Evolutionary conservation across 2,329 filamentous ascomycete genomes (phyloP).

Genomic region (Curvularia sp.): DNA sequence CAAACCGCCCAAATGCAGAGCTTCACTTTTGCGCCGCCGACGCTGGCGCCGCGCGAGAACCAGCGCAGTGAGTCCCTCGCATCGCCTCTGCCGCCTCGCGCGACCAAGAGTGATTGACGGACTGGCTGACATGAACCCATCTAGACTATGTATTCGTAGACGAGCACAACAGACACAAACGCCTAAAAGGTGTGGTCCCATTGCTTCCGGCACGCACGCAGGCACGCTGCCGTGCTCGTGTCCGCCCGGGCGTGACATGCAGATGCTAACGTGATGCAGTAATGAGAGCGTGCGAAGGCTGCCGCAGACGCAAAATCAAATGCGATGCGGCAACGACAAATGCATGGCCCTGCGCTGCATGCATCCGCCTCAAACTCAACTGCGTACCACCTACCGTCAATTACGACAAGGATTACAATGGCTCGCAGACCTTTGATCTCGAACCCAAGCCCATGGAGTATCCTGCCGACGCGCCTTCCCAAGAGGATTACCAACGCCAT

Average conservation of each 20-base stretch:
- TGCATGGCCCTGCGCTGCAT: slow-evolving; percentile 96
- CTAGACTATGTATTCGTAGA: slow-evolving; percentile 98
- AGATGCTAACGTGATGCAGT: slow-evolving; percentile 61
- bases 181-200: slow-evolving; percentile 77
- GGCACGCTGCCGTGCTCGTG: background rate
- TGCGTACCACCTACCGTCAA: slow-evolving; percentile 88
- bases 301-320: slow-evolving; percentile 93
- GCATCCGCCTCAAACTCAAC: slow-evolving; percentile 87
- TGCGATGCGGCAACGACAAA: slow-evolving; percentile 97
- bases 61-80: slow-evolving; percentile 74
- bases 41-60: slow-evolving; percentile 71
- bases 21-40: slow-evolving; percentile 76
- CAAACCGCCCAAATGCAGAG: slow-evolving; percentile 74
- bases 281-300: slow-evolving; percentile 97
- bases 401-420: slow-evolving; percentile 67
- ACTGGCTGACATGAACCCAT: slow-evolving; percentile 35
- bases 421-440: slow-evolving; percentile 52
- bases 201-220: background rate
- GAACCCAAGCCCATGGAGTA: slow-evolving; percentile 52
- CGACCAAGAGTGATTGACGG: background rate
- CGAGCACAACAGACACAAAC: slow-evolving; percentile 97
- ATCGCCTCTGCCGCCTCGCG: slow-evolving; percentile 8
- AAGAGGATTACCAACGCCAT: slow-evolving; percentile 52
- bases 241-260: slow-evolving; percentile 3
- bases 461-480: slow-evolving; percentile 47